Base-by-base conservation (phyloP, 2,329 filamentous ascomycete species). In the Balansia obtecta region DNA sequence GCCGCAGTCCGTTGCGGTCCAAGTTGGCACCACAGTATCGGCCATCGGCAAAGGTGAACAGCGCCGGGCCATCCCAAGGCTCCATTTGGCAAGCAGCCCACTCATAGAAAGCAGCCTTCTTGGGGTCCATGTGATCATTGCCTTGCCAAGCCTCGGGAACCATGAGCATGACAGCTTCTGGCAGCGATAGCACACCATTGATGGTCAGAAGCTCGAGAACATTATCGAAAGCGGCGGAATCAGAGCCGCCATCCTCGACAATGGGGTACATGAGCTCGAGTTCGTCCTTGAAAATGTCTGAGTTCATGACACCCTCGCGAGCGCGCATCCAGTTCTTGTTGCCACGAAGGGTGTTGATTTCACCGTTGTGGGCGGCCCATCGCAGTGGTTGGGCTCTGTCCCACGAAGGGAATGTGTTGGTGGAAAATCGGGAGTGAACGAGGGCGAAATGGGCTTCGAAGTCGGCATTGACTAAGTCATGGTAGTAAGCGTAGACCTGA, bases 321-420 rank as follows among this genome's bases (percentile, higher is more conserved):
- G 91, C 91, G 60, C 90, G 85, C 91, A 97, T 97, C 91, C 91
- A 97, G 72, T 97, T 97, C 78, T 97, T 97, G 75, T 97, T 97
- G 54, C 91, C 91, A 65, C 91, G 86, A 54, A 97, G 74, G 1
- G 91, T 97, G 70, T 97, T 97, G 66, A 97, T 97, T 72, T 97
- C 91, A 76, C 91, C 91, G 68, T 97, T 97, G 75, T 97, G 91
- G 62, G 91, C 91, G 57, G 90, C 90, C 91, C 91, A 97, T 70
- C 91, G 82, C 56, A 97, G 74, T 55, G 91, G 91, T 73, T 97
- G 91, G 54, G 91, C 93, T 72, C 91, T 86, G 69, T 97, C 93
- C 91, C 91, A 97, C 1, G 89, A 95, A 18, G 91, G 91, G 71
- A 97, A 97, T 48, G 91, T 97, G 75, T 97, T 97, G 54, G 91